Percentiles rank a stretch among this genome's conserved stretches.
Evolutionary conservation across 768 basidiomycete species (phyloP).

Genomic region (Favolaschia claudopus): DNA sequence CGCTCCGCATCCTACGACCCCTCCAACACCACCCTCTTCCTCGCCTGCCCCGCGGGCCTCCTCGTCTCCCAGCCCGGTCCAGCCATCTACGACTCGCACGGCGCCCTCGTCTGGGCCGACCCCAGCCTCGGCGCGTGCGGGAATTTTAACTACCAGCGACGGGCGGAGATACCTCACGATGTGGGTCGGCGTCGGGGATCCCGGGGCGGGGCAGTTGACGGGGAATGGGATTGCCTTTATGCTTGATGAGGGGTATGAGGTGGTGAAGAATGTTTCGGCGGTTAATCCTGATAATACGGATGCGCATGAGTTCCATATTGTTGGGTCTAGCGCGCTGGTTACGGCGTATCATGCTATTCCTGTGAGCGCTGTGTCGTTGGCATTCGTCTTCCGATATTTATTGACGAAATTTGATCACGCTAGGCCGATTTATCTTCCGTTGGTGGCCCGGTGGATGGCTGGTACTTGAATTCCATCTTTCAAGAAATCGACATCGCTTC

Average conservation of each 20-base stretch:
- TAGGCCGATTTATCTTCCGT: slow-evolving; percentile 6
- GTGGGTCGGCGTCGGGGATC: slow-evolving; percentile 11
- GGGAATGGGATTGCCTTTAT: slow-evolving; percentile 3
- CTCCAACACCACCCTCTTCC: slow-evolving; percentile 16
- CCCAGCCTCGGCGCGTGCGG: neutral
- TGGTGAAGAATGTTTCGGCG: slow-evolving; percentile 14
- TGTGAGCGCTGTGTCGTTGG: neutral
- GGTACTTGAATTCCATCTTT: slow-evolving; percentile 13
- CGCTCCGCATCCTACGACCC: slow-evolving; percentile 5
- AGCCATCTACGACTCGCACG: slow-evolving; percentile 8
- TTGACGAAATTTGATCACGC: neutral
- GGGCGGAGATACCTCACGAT: slow-evolving; percentile 13
- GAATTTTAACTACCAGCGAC: slow-evolving; percentile 6
- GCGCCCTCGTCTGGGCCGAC: slow-evolving; percentile 20
- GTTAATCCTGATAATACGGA: neutral
- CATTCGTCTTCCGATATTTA: too few species aligned
- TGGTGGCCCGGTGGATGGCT: slow-evolving; percentile 7
- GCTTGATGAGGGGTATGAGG: slow-evolving; percentile 3
- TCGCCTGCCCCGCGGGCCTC: neutral
- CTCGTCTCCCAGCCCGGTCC: slow-evolving; percentile 5
- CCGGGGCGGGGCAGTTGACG: neutral
- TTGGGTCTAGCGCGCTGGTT: slow-evolving; percentile 3
- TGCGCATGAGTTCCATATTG: slow-evolving; percentile 14
- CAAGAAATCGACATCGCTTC: slow-evolving; percentile 9
- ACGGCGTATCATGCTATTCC: slow-evolving; percentile 13